These are phyloP conservation scores for Ceratobasidium sp. DNA, from an alignment of 1,284 basidiomycete species.

Conservation along the genomic window DNA sequence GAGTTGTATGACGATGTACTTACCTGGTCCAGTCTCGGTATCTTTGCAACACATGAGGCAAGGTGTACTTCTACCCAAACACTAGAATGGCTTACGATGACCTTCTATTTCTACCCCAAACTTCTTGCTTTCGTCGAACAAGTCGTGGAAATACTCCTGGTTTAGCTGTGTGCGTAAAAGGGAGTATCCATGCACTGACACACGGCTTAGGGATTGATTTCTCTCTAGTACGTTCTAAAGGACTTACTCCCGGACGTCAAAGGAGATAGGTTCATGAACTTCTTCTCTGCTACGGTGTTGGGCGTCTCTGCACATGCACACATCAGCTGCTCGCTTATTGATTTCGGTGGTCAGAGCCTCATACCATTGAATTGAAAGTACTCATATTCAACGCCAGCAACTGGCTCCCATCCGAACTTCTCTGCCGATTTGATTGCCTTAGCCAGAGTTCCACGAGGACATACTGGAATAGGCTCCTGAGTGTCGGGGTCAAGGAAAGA, in stretches of 20 bases:
- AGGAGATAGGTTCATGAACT: conserved; percentile 78
- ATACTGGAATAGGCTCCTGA: conserved; percentile 79
- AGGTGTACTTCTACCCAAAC: conserved; percentile 11
- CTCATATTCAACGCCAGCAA: conserved; percentile 94
- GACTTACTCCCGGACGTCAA: conserved; percentile 91
- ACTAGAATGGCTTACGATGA: conserved; percentile 76
- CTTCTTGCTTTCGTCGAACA: conserved; percentile 81
- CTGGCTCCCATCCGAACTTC: conserved; percentile 69
- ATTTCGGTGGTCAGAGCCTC: conserved; percentile 19
- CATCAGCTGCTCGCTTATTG: neutral
- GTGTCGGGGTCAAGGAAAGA: conserved; percentile 91
- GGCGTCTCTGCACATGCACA: conserved; percentile 74
- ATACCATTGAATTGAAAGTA: conserved; percentile 95
- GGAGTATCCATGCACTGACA: conserved; percentile 91
- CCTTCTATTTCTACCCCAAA: conserved; percentile 92
- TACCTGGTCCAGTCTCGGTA: conserved; percentile 92
- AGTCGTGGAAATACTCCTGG: conserved; percentile 88
- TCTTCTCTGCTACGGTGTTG: conserved; percentile 80
- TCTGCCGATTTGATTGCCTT: conserved; percentile 68
- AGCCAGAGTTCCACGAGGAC: conserved; percentile 87
- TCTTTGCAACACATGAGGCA: conserved; percentile 64
- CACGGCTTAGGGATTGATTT: neutral
- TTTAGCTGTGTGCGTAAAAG: conserved; percentile 90
- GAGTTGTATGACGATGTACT: conserved; percentile 11
- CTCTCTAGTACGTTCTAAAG: neutral